Evolutionary conservation across 75 land plant genomes (phyloP), one percentile per base, ranked within the genome.

Genomic region (Azolla pinnata): DNA sequence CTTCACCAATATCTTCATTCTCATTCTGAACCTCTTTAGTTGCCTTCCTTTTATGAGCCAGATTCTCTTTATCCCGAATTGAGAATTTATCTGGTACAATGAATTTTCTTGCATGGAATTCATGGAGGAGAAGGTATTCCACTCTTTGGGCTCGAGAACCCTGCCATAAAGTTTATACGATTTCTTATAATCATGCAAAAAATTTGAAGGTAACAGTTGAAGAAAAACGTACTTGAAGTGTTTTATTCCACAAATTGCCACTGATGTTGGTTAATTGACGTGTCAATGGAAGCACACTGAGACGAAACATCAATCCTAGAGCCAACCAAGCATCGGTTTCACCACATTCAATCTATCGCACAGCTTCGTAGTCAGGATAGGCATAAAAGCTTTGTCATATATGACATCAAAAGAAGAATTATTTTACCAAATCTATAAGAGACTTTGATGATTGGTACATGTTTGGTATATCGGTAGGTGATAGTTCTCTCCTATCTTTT

Each of bases 311-410:
- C 63, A 95, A 65, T 33, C 85, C 87, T 68, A 95, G 51, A 17
- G 99, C 79, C 31, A 95, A 71, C 99, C 91, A 86, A 30, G 99
- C 99, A 86, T 95, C 97, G 31, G 88, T 90, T 59, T 95, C 92
- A 33, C 83, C 85, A 64, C 69, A 90, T 28, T 86, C 88, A 57
- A 90, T 75, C 99, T 95, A 75, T 0, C 49, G 23, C 2, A 7
- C 5, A 5, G 40, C 12, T 12, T 5, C 12, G 5, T 5, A 5
- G 10, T 4, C 32, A 54, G 56, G 26, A 23, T 23, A 28, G 56
- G 2, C 21, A 3, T 24, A 29, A 2, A 54, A n/a, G n/a, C n/a
- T n/a, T n/a, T n/a, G n/a, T n/a, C 7, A 24, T 5, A 51, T 24
- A 24, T 51, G 5, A 28, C n/a, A 9, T 57, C 10, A 52, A 59